Evolutionary conservation across 768 basidiomycete species (phyloP).

Genomic region (Chalciporus sphaerocephalus): DNA sequence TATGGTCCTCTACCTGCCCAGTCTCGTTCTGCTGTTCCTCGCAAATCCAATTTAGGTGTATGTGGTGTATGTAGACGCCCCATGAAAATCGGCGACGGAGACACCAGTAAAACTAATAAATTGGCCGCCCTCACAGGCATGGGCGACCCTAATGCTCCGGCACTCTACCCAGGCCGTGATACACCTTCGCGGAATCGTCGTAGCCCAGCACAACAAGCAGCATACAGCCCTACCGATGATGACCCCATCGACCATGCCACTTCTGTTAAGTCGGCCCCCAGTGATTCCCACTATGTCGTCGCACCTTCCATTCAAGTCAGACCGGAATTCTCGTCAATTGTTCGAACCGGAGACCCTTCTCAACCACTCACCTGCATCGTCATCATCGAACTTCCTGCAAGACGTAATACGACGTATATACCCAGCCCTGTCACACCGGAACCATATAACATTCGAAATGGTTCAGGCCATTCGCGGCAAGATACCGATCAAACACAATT

Average conservation of each 20-base stretch:
- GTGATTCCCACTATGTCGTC: slow-evolving; percentile 67
- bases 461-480: slow-evolving; percentile 16
- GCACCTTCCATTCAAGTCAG: slow-evolving; percentile 92
- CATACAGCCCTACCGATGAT: slow-evolving; percentile 74
- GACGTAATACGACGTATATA: slow-evolving; percentile 48
- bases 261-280: slow-evolving; percentile 45
- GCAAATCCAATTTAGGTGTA: slow-evolving; percentile 82
- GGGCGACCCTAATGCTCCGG: slow-evolving; percentile 53
- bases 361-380: slow-evolving; percentile 94
- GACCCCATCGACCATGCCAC: slow-evolving; percentile 69
- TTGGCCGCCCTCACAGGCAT: slow-evolving; percentile 91
- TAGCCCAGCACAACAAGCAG: slow-evolving; percentile 21
- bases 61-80: slow-evolving; percentile 96
- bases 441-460: slow-evolving; percentile 35
- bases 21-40: slow-evolving; percentile 49
- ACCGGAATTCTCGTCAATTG: slow-evolving; percentile 82
- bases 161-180: slow-evolving; percentile 69
- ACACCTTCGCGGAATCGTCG: slow-evolving; percentile 38
- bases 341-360: slow-evolving; percentile 61
- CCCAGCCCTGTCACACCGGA: slow-evolving; percentile 55
- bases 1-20: slow-evolving; percentile 81
- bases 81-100: slow-evolving; percentile 92
- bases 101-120: slow-evolving; percentile 82
- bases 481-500: slow-evolving; percentile 21
- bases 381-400: slow-evolving; percentile 85